phyloP scores from a whole-genome alignment of 139 green algal species.

The Coelastrella sp. region DNA sequence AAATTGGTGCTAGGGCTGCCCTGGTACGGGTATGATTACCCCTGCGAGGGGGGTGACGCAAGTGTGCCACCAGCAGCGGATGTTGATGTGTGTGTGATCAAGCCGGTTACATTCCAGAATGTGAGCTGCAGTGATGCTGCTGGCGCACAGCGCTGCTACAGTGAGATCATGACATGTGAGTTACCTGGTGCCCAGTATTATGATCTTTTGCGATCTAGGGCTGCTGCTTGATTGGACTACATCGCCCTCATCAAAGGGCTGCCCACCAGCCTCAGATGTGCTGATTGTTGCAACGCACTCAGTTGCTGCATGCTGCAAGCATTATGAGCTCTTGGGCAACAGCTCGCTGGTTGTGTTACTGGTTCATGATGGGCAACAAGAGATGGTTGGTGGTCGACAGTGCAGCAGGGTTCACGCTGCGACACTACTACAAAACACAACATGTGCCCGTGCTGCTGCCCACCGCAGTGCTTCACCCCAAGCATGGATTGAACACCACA shows the following conservation, averaged over 20 bases:
- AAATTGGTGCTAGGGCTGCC: slow-evolving; percentile 76
- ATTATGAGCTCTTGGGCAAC: too few species aligned
- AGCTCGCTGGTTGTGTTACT: too few species aligned
- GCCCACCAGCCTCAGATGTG: too few species aligned
- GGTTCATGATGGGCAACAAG: too few species aligned
- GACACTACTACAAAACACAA: not conserved
- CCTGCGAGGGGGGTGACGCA: slow-evolving; percentile 43
- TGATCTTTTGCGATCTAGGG: too few species aligned
- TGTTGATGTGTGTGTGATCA: slow-evolving; percentile 56
- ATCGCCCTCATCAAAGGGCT: too few species aligned
- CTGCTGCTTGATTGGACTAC: too few species aligned
- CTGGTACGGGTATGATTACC: slow-evolving; percentile 70
- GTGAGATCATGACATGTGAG: slow-evolving; percentile 56
- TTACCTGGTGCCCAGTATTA: not conserved
- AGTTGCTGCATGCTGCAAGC: too few species aligned
- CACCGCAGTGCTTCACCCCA: slow-evolving; percentile 43
- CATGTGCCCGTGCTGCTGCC: not conserved
- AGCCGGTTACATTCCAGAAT: slow-evolving; percentile 47
- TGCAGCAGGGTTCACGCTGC: too few species aligned
- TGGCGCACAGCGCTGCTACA: slow-evolving; percentile 54
- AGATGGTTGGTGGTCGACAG: too few species aligned
- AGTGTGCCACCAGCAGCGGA: not conserved
- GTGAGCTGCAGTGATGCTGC: slow-evolving; percentile 67
- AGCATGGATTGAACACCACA: slow-evolving; percentile 35
- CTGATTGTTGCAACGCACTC: too few species aligned